Percentiles rank a stretch among this genome's conserved stretches.
These are phyloP conservation scores for Gracilariopsis chorda DNA, from an alignment of 23 red algal species.

Conservation along the genomic window DNA sequence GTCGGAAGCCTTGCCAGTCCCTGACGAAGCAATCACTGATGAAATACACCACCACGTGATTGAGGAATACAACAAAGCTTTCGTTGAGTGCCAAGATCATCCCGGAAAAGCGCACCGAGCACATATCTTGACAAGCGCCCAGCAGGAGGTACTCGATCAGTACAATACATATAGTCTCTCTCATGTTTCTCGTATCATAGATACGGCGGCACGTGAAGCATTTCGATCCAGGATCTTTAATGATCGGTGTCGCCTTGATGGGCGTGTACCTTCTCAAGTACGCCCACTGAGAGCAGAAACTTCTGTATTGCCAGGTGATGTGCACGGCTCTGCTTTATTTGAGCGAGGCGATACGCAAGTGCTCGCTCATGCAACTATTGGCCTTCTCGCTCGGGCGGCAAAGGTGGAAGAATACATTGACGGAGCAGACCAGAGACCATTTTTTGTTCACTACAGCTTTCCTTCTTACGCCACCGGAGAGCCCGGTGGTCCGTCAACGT, in stretches of 20 bases:
- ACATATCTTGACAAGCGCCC: conserved; percentile 25
- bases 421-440: conserved; percentile 48
- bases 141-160: conserved; percentile 16
- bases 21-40: neutral
- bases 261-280: conserved; percentile 54
- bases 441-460: conserved; percentile 95
- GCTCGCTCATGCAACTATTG: conserved; percentile 84
- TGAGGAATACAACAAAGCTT: conserved; percentile 28
- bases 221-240: conserved; percentile 31
- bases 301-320: conserved; percentile 60
- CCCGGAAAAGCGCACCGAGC: conserved; percentile 56
- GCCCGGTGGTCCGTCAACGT: conserved; percentile 11
- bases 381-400: conserved; percentile 54
- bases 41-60: neutral
- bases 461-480: conserved; percentile 72
- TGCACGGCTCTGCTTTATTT: conserved; percentile 84
- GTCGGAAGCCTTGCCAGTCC: neutral
- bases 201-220: conserved; percentile 33
- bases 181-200: neutral
- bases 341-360: conserved; percentile 91
- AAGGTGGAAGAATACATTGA: conserved; percentile 74
- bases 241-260: conserved; percentile 63
- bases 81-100: conserved; percentile 37
- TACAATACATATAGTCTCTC: neutral
- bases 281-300: conserved; percentile 65